A percentile compares a stretch with the other conserved stretches of the same genome.
These are phyloP conservation scores for Adansonia grandidieri DNA, from an alignment of 441 rosid species.

Conservation along the genomic window DNA sequence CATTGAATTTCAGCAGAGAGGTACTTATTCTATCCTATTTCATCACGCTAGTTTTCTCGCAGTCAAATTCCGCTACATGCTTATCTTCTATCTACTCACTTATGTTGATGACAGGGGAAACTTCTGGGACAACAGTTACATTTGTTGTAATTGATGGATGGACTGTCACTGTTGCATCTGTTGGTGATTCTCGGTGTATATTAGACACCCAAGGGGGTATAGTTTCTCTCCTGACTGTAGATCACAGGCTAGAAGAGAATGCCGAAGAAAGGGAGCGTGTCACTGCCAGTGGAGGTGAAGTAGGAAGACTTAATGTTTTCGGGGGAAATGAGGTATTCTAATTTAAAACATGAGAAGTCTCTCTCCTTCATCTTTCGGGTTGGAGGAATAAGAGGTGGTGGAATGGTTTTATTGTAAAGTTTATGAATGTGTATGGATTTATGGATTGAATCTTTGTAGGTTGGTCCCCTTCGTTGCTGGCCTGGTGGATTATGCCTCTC, in stretches of 20 bases:
- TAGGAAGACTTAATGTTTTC: slow-evolving; percentile 87
- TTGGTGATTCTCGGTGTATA: slow-evolving; percentile 97
- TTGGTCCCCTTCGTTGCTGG: slow-evolving; percentile 99
- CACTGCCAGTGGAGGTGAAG: slow-evolving; percentile 99
- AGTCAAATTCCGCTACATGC: slow-evolving; percentile 19
- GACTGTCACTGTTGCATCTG: slow-evolving; percentile 97
- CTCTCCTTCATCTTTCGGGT: not conserved
- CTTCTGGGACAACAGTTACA: slow-evolving; percentile 97
- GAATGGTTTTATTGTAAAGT: slow-evolving; percentile 15
- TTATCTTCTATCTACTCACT: slow-evolving; percentile 27
- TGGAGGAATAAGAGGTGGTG: slow-evolving; percentile 4
- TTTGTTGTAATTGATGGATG: slow-evolving; percentile 94
- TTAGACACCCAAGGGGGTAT: slow-evolving; percentile 92
- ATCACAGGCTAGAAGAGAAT: slow-evolving; percentile 95
- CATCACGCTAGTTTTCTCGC: slow-evolving; percentile 10
- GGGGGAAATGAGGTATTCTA: slow-evolving; percentile 86
- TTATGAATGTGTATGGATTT: slow-evolving; percentile 13
- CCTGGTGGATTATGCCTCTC: slow-evolving; percentile 99
- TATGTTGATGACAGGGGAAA: slow-evolving; percentile 68
- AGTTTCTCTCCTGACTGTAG: slow-evolving; percentile 90
- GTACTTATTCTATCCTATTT: slow-evolving; percentile 35
- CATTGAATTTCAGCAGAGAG: slow-evolving; percentile 94
- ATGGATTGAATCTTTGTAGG: slow-evolving; percentile 49
- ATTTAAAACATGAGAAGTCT: slow-evolving; percentile 5
- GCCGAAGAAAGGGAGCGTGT: slow-evolving; percentile 96